Percentiles rank a stretch among this genome's conserved stretches.
Conservation (phyloP, 768 basidiomycete species). For the Gelatoporia subvermispora region DNA sequence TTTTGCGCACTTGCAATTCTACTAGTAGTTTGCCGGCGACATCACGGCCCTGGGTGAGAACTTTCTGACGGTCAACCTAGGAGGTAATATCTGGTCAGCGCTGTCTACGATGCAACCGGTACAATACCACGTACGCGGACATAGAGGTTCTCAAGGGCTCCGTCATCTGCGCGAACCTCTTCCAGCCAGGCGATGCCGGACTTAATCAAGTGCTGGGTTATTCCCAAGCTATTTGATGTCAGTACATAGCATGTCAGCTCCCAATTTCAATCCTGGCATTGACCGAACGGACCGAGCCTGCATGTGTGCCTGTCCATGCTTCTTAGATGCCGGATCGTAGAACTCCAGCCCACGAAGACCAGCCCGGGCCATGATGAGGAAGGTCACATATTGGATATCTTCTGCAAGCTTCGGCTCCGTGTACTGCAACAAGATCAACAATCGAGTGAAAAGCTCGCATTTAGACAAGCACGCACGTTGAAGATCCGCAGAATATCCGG, state of each 20-base stretch:
- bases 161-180: conserved; percentile 54
- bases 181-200: conserved; percentile 68
- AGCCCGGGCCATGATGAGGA: conserved; percentile 82
- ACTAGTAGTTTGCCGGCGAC: conserved; percentile 71
- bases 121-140: conserved; percentile 48
- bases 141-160: conserved; percentile 61
- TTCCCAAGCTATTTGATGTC: conserved; percentile 58
- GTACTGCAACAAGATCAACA: conserved; percentile 40
- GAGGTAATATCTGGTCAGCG: neutral
- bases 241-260: neutral
- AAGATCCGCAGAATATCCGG: conserved; percentile 76
- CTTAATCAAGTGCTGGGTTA: conserved; percentile 73
- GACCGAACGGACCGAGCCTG: conserved; percentile 62
- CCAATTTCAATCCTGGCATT: neutral
- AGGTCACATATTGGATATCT: conserved; percentile 77
- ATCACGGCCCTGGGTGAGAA: conserved; percentile 59
- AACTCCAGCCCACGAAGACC: conserved; percentile 77
- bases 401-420: conserved; percentile 62
- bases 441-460: neutral
- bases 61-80: conserved; percentile 68
- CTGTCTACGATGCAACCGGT: neutral
- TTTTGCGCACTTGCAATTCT: conserved; percentile 80
- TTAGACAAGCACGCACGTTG: conserved; percentile 36
- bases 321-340: conserved; percentile 75
- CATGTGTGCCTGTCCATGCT: conserved; percentile 90